Evolutionary conservation across 345 rosid species (phyloP).

Genomic region (Trapa incisa): DNA sequence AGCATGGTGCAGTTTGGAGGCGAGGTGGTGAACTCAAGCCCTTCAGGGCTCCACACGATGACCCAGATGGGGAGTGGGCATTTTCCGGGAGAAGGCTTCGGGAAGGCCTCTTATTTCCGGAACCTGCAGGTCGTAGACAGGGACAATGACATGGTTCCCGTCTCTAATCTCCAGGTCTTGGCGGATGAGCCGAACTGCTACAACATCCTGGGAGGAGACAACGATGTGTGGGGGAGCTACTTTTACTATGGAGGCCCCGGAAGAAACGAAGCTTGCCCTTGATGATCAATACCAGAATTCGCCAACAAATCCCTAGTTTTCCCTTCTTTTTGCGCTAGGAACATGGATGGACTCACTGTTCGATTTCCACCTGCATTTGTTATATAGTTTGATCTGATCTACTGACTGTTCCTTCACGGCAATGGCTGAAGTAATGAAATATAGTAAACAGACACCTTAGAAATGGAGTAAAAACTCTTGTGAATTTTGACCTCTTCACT

Average conservation of each 20-base stretch:
- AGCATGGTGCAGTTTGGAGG: conserved; percentile 96
- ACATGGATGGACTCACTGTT: neutral
- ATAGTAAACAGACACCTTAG: too few species aligned
- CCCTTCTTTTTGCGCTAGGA: neutral
- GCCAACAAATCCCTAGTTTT: neutral
- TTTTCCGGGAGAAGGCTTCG: conserved; percentile 83
- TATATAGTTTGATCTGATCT: neutral
- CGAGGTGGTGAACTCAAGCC: conserved; percentile 63
- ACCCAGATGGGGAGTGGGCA: conserved; percentile 99
- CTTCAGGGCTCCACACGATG: conserved; percentile 68
- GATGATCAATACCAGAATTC: neutral
- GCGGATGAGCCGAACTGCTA: conserved; percentile 93
- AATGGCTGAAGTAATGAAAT: too few species aligned
- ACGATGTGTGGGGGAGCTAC: conserved; percentile 83
- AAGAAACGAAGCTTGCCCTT: conserved; percentile 73
- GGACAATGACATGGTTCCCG: conserved; percentile 80
- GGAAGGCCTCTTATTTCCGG: conserved; percentile 80
- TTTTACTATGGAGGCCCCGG: conserved; percentile 98
- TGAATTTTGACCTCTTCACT: too few species aligned
- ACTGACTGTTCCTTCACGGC: too few species aligned
- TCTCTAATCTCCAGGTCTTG: conserved; percentile 44
- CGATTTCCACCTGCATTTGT: neutral
- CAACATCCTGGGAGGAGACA: conserved; percentile 70
- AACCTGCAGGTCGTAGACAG: conserved; percentile 85
- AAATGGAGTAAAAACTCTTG: too few species aligned